These are phyloP conservation scores for Botrytis squamosa DNA, from an alignment of 2,329 filamentous ascomycete genomes.

Conservation along the genomic window DNA sequence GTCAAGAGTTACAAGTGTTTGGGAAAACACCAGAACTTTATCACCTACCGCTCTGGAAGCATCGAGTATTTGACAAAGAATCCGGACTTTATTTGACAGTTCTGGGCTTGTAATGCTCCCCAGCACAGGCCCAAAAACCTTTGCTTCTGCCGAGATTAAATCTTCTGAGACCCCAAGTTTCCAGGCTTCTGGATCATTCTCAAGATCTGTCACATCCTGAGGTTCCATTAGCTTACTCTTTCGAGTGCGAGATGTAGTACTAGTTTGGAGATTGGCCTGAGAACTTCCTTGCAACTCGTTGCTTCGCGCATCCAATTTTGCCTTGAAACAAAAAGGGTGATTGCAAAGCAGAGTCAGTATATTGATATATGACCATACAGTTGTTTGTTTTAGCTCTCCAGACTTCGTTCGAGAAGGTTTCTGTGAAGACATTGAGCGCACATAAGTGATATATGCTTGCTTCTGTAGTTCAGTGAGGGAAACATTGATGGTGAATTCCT, in stretches of 20 bases:
- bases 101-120: slow-evolving; percentile 44
- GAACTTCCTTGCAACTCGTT: slow-evolving; percentile 32
- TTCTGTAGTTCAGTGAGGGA: slow-evolving; percentile 66
- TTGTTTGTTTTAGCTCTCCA: slow-evolving; percentile 42
- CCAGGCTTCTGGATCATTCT: slow-evolving; percentile 33
- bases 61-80: slow-evolving; percentile 69
- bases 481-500: slow-evolving; percentile 77
- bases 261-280: background rate
- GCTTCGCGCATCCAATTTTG: slow-evolving; percentile 47
- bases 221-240: background rate
- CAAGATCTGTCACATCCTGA: slow-evolving; percentile 16
- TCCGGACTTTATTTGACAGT: slow-evolving; percentile 65
- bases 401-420: slow-evolving; percentile 34
- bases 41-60: slow-evolving; percentile 62
- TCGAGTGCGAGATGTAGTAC: background rate
- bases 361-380: slow-evolving; percentile 54
- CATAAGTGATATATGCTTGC: slow-evolving; percentile 57
- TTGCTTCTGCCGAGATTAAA: slow-evolving; percentile 27
- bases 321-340: slow-evolving; percentile 49
- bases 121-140: slow-evolving; percentile 11
- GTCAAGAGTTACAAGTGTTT: slow-evolving; percentile 66
- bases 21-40: slow-evolving; percentile 79
- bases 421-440: slow-evolving; percentile 41
- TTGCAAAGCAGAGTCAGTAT: slow-evolving; percentile 55
- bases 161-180: slow-evolving; percentile 35